Evolutionary conservation across 208 protist species (phyloP), one percentile per base, ranked within the genome.

Genomic region (Crithidia fasciculata): DNA sequence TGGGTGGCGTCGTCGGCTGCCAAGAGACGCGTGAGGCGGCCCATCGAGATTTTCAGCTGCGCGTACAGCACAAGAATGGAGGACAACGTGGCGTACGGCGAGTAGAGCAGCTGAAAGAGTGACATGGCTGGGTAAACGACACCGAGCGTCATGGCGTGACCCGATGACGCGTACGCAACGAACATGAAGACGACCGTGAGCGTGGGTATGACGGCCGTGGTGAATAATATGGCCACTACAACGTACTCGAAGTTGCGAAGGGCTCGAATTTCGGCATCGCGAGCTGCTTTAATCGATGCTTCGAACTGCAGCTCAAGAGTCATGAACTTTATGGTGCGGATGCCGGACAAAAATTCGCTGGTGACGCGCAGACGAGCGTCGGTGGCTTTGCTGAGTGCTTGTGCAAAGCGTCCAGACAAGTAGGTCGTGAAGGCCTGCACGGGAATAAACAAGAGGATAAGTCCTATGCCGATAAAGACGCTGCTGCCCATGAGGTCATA

Each of bases 271-370:
- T 49, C 45, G 9, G 45, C 45, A 8, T 49, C 45, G 45, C 45
- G 45, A 13, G 45, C 45, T 49, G 7, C 45, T 13, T 49, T 13
- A 49, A 49, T 49, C 45, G 45, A 49, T 13, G 45, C 45, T 13
- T 49, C 45, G 45, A 49, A 49, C 45, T 49, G 18, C 83, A 49
- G 70, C 70, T 98, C 97, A 87, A 94, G 98, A 16, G 83, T 82
- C 86, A 96, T 98, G 36, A 98, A 85, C 82, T 99, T 99, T 53
- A 95, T 87, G 2, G 98, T 70, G 28, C 94, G 87, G 13, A 99
- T 97, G 2, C 89, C 89, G 39, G 83, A 80, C 28, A 99, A 62
- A 41, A 98, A 89, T 72, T 99, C 95, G 78, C 97, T 98, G 8
- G 91, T 94, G 6, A 81, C 63, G 65, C 95, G 94, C 37, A 98